phyloP scores from a whole-genome alignment of 257 asterid species.

The Solanum corneliomulleri region DNA sequence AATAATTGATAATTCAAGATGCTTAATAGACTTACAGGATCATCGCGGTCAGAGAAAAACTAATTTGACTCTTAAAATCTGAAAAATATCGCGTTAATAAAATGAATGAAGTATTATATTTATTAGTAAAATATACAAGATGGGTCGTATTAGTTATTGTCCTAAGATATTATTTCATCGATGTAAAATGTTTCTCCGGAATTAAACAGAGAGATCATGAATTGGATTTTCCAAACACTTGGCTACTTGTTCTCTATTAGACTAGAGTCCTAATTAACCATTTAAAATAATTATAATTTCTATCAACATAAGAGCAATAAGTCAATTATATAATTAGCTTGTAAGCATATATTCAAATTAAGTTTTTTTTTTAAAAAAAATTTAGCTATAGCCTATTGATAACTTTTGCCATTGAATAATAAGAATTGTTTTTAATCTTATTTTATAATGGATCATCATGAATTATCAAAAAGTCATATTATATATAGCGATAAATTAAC shows the following conservation, averaged over 20 bases:
- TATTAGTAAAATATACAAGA: not conserved
- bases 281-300: not conserved
- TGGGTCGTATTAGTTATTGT: not conserved
- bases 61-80: rapidly evolving
- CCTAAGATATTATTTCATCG: no score
- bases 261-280: no score
- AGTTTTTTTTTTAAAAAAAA: no score
- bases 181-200: no score
- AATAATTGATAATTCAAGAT: not conserved
- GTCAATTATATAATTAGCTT: not conserved
- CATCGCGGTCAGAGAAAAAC: not conserved
- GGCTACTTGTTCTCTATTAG: no score
- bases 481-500: no score
- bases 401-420: not conserved
- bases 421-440: not conserved
- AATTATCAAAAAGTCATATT: not conserved
- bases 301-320: not conserved
- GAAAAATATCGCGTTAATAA: not conserved
- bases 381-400: not conserved
- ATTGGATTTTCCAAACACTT: no score
- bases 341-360: not conserved
- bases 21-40: not conserved
- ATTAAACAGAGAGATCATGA: no score
- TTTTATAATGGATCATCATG: not conserved
- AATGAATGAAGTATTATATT: not conserved